Percentiles rank a stretch among this genome's conserved stretches.
Conservation (phyloP, 2,329 filamentous ascomycete species). For the Cercospora berteroae region DNA sequence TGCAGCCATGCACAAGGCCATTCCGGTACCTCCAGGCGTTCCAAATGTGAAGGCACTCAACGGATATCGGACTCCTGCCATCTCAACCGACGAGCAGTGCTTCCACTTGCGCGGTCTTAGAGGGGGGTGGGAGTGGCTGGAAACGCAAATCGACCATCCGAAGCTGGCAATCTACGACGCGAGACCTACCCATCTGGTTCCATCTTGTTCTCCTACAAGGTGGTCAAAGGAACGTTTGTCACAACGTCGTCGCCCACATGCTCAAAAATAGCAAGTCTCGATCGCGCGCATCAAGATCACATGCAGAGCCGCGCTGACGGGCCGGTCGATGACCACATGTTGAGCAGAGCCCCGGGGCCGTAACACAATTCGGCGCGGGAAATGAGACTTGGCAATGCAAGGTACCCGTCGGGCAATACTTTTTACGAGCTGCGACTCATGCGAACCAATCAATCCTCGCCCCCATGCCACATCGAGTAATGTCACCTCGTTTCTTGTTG, state of each 20-base stretch:
- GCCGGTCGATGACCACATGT: background rate
- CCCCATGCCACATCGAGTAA: constrained; percentile 11
- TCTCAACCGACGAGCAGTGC: constrained; percentile 38
- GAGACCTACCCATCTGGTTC: background rate
- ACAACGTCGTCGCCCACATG: background rate
- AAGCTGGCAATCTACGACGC: constrained; percentile 30
- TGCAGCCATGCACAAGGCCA: background rate
- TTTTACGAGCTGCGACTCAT: constrained; percentile 8
- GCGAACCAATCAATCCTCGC: constrained; percentile 5
- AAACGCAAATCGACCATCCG: constrained; percentile 35
- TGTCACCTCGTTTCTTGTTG: constrained; percentile 9
- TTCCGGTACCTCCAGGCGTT: constrained; percentile 28
- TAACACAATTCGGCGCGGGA: constrained; percentile 1
- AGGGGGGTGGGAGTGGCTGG: constrained; percentile 33
- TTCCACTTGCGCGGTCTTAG: constrained; percentile 32
- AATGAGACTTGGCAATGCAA: constrained; percentile 16
- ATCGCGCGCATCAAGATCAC: background rate
- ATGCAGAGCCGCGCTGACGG: constrained; percentile 1
- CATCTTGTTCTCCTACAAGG: background rate
- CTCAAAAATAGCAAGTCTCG: background rate
- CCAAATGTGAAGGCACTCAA: constrained; percentile 33
- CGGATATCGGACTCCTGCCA: constrained; percentile 40
- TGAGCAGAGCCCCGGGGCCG: constrained; percentile 1
- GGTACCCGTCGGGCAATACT: constrained; percentile 11
- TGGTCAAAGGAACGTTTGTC: background rate